Evolutionary conservation across 352 stramenopile species (phyloP).

Genomic region (Phytophthora cactorum): DNA sequence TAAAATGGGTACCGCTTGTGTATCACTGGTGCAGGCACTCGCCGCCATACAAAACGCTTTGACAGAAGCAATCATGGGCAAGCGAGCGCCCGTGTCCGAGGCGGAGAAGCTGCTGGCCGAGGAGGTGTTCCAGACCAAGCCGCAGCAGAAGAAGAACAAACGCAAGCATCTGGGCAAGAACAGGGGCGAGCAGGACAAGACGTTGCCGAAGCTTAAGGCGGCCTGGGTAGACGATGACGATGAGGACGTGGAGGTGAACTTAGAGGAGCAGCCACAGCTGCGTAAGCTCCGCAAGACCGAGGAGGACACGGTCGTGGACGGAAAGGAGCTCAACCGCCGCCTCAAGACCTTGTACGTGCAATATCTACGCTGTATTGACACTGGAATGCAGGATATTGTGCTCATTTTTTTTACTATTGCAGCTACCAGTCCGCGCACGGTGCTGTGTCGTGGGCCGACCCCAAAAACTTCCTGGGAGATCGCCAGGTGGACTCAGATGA

Average conservation of each 20-base stretch:
- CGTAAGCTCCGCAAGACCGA: constrained; percentile 87
- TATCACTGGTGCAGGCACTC: constrained; percentile 31
- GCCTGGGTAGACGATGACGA: constrained; percentile 92
- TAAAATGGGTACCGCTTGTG: constrained; percentile 6
- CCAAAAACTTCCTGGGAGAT: constrained; percentile 68
- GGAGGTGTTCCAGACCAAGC: constrained; percentile 56
- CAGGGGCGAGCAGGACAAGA: constrained; percentile 15
- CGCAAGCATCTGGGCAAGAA: constrained; percentile 39
- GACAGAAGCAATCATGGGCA: constrained; percentile 46
- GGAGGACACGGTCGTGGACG: constrained; percentile 67
- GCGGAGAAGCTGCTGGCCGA: constrained; percentile 64
- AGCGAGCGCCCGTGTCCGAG: constrained; percentile 41
- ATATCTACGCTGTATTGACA: background rate
- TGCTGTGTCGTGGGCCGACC: constrained; percentile 74
- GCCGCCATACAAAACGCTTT: constrained; percentile 23
- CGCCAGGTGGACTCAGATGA: constrained; percentile 36
- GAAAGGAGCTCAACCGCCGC: constrained; percentile 76
- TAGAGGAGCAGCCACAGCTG: constrained; percentile 71
- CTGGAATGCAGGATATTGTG: background rate
- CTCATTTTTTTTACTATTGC: constrained; percentile 15
- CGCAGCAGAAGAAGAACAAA: constrained; percentile 29
- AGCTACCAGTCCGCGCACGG: constrained; percentile 68
- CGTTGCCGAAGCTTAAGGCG: constrained; percentile 38
- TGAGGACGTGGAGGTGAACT: constrained; percentile 67
- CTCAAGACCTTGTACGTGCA: constrained; percentile 81